A percentile compares a stretch with the other conserved stretches of the same genome.
phyloP scores from a whole-genome alignment of 257 asterid species.

The Solanum pinnatisectum region DNA sequence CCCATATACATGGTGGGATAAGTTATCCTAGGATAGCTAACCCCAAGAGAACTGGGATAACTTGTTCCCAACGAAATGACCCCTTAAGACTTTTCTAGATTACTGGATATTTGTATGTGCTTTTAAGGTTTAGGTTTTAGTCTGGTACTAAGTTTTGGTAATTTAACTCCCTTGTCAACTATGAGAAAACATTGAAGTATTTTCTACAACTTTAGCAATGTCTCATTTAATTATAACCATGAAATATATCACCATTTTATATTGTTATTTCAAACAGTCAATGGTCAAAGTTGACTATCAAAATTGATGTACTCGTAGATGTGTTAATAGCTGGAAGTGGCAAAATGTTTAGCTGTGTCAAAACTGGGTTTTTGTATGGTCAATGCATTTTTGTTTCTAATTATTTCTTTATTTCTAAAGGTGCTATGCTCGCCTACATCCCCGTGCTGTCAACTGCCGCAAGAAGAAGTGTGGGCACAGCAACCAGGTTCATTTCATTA shows the following conservation, averaged over 20 bases:
- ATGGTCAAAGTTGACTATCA: not conserved
- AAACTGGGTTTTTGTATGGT: not conserved
- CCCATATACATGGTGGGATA: too few relatives aligned
- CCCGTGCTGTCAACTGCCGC: slow-evolving; percentile 8
- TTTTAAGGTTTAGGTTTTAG: not conserved
- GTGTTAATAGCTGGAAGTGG: not conserved
- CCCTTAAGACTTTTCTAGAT: not conserved
- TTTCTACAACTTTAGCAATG: not conserved
- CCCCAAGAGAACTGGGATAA: too few relatives aligned
- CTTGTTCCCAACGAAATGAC: too few relatives aligned
- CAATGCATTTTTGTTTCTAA: not conserved
- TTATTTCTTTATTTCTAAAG: not conserved
- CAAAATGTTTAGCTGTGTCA: not conserved
- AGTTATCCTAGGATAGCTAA: too few relatives aligned
- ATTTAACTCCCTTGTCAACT: not conserved
- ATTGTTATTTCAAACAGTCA: not conserved
- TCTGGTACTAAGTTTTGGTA: not conserved
- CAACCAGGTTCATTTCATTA: not conserved
- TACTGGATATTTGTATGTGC: not conserved
- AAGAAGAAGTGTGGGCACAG: slow-evolving; percentile 9
- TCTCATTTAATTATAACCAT: not conserved
- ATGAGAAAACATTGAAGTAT: not conserved
- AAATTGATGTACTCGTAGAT: not conserved
- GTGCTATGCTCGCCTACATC: slow-evolving; percentile 8
- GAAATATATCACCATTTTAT: not conserved